These are phyloP conservation scores for Amoeboaphelidium protococcarum DNA, from an alignment of 371 early-diverging fungal species.

Conservation along the genomic window DNA sequence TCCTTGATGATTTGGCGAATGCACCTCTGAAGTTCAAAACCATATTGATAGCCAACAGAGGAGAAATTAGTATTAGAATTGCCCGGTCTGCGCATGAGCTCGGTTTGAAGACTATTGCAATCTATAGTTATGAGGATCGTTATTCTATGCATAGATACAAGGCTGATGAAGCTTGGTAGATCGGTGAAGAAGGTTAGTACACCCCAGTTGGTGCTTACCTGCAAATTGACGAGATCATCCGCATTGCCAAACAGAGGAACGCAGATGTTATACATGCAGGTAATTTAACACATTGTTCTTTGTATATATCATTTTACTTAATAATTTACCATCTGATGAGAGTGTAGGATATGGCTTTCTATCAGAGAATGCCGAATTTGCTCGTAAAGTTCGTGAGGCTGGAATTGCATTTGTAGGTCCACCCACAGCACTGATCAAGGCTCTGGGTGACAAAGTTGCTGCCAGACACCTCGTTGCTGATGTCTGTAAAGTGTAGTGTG, in stretches of 20 bases:
- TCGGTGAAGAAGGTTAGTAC: slow-evolving; percentile 43
- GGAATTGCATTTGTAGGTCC: slow-evolving; percentile 84
- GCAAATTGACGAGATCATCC: slow-evolving; percentile 67
- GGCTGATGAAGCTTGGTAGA: slow-evolving; percentile 25
- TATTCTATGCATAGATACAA: slow-evolving; percentile 76
- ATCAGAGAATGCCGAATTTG: slow-evolving; percentile 68
- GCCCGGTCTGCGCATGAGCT: slow-evolving; percentile 75
- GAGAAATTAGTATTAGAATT: slow-evolving; percentile 73
- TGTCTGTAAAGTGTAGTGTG: slow-evolving; percentile 45
- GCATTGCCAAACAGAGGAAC: slow-evolving; percentile 47
- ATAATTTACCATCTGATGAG: slow-evolving; percentile 39
- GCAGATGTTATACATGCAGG: slow-evolving; percentile 22
- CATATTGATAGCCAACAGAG: slow-evolving; percentile 13
- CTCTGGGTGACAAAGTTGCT: slow-evolving; percentile 76
- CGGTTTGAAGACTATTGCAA: slow-evolving; percentile 58
- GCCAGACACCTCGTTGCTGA: slow-evolving; percentile 47
- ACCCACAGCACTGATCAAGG: slow-evolving; percentile 49
- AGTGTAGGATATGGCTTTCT: slow-evolving; percentile 55
- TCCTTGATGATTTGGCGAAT: no score
- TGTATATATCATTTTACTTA: slow-evolving; percentile 8
- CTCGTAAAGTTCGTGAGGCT: slow-evolving; percentile 53
- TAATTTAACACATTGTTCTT: slow-evolving; percentile 1
- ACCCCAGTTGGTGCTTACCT: slow-evolving; percentile 81
- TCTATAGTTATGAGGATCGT: slow-evolving; percentile 24
- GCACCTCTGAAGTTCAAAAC: no score